Conservation (phyloP, 2,329 filamentous ascomycete species). For the Juglanconis oblonga region DNA sequence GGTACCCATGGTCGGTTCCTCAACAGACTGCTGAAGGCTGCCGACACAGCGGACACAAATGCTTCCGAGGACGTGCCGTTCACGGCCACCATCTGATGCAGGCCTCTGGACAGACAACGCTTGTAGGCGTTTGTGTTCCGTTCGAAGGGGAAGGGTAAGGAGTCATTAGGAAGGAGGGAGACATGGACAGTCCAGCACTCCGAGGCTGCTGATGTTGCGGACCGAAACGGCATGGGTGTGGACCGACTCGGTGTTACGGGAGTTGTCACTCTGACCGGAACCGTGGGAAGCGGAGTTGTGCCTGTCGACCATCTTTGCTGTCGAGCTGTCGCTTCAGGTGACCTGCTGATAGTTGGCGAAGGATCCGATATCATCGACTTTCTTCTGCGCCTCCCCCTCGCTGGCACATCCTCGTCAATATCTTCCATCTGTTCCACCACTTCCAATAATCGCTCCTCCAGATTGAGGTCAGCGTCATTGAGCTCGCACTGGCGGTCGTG, state of each 20-base stretch:
- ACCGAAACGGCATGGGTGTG: constrained; percentile 23
- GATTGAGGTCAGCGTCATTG: constrained; percentile 45
- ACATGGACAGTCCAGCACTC: constrained; percentile 58
- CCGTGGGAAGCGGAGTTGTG: constrained; percentile 11
- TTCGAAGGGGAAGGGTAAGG: constrained; percentile 58
- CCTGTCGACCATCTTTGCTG: constrained; percentile 21
- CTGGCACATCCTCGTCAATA: not conserved
- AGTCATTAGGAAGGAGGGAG: constrained; percentile 52
- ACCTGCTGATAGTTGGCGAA: not conserved
- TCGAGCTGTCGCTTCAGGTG: not conserved
- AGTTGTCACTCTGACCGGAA: not conserved
- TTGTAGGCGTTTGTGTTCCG: constrained; percentile 61
- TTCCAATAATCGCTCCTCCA: constrained; percentile 54
- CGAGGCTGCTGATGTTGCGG: constrained; percentile 24
- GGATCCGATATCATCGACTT: constrained; percentile 18
- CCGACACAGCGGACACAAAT: constrained; percentile 46
- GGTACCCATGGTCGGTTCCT: constrained; percentile 53
- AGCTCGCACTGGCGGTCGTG: constrained; percentile 48
- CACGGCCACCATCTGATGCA: constrained; percentile 56
- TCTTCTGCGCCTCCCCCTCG: constrained; percentile 25
- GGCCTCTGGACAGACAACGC: constrained; percentile 56
- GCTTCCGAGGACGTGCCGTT: constrained; percentile 46
- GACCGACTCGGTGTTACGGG: constrained; percentile 8
- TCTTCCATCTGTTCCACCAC: constrained; percentile 39
- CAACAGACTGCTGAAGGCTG: constrained; percentile 48